A percentile compares a stretch with the other conserved stretches of the same genome.
These are phyloP conservation scores for Rhododendron simsii DNA, from an alignment of 148 eudicot species.

Conservation along the genomic window DNA sequence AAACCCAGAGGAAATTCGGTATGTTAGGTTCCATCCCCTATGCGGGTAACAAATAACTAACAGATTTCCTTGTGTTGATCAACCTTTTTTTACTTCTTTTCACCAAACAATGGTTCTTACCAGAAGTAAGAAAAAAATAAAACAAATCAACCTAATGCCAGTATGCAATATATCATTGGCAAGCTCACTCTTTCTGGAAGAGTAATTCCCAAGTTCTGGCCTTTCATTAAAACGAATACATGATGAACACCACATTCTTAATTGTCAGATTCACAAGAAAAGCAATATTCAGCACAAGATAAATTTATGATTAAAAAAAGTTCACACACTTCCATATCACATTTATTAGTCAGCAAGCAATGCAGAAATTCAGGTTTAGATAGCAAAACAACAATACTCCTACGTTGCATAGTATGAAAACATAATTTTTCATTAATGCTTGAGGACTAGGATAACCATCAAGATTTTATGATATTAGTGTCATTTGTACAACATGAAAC, in stretches of 20 bases:
- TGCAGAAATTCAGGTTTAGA: background rate
- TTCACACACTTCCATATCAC: background rate
- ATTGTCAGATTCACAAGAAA: background rate
- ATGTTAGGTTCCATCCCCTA: background rate
- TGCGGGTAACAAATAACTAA: background rate
- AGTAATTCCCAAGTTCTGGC: background rate
- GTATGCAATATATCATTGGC: background rate
- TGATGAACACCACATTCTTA: background rate
- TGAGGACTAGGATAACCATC: background rate
- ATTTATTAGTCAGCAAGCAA: background rate
- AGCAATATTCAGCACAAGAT: background rate
- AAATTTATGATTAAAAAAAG: background rate
- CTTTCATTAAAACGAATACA: background rate
- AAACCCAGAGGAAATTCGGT: background rate
- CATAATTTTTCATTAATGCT: background rate
- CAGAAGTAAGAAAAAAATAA: background rate
- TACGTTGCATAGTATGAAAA: background rate
- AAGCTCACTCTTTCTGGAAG: background rate
- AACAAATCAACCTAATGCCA: background rate
- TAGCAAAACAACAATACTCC: background rate
- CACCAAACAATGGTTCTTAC: background rate
- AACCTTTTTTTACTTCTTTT: background rate
- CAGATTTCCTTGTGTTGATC: background rate
- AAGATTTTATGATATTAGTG: background rate
- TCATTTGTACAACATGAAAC: background rate